Base-by-base conservation (phyloP, 805 yeast genomes). In the Schizosaccharomyces octosporus region DNA sequence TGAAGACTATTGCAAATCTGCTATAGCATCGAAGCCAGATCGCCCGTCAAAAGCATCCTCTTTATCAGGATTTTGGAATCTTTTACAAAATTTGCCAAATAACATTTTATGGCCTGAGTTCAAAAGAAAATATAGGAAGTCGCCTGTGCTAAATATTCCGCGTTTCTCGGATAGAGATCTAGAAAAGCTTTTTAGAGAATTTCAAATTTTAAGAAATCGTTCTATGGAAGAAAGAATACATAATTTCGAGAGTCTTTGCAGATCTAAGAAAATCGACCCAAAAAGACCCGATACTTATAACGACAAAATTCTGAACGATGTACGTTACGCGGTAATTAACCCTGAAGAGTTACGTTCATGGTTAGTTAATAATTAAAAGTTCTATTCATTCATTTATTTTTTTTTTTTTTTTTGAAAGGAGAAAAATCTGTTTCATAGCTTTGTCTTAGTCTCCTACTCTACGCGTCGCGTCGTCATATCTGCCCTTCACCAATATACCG, bases 121-220 rank as follows among this genome's bases (percentile, higher is more conserved):
- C 65, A 74, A 73, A 61, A 70, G 75, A 11, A 67, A 70, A 59
- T 64, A 67, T 65, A 65, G 72, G 13, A 67, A 66, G 5, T 69
- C 69, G 6, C 61, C 67, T 1, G 66, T 61, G 21, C 66, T 74
- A 59, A 62, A 63, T 5, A 62, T 63, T 5, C 61, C 69, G 11
- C 65, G 64, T 2, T 29, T 11, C 32, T 48, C 72, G 2, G 75
- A 73, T 17, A 68, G 71, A 24, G 75, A 73, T 29, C 70, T 69
- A 62, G 78, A 76, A 63, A 67, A 66, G 51, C 59, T 69, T 3
- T 76, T 72, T 62, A 70, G 75, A n/a, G 76, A 73, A 60, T 72
- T 61, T 54, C 60, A 57, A 48, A 21, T 51, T 17, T 17, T 21
- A 24, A 21, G 57, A 24, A 51, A 51, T 5, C 57, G 32, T 5